Evolutionary conservation across 192 early-diverging fungal species (phyloP), one percentile per base, ranked within the genome.

Genomic region (Cetraspora pellucida): DNA sequence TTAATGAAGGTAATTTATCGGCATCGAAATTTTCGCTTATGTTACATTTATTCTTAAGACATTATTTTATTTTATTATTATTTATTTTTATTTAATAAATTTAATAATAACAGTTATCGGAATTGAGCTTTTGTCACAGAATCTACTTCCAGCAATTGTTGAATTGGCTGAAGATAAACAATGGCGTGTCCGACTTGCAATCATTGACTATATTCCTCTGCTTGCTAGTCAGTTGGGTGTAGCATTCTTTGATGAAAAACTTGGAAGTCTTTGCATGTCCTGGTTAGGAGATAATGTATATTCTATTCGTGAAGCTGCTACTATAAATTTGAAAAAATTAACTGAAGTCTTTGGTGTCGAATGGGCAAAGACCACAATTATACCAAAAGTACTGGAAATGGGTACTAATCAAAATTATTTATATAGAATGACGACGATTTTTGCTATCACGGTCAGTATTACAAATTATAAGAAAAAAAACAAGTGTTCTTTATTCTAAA

Each of bases 91-190:
- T 13, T 67, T 9, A 43, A 67, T 44, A 21, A 1, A 1, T 23
- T 21, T 46, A 21, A n/a, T 44, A 23, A 46, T n/a, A n/a, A 23
- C 30, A 69, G 94, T 94, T 59, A 98, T 99, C 79, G 98, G 98
- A 60, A 97, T 99, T 77, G 96, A 99, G 74, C 90, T 96, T 31
- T 87, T 99, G 46, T 98, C 98, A 50, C 97, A 98, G 78, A 96
- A 94, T 25, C 87, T 99, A 58, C 85, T 99, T 70, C 98, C 98
- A 10, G 98, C 98, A 14, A 97, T 99, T 80, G 93, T 99, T 45
- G 98, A 98, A 83, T 88, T 99, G 46, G 96, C 97, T 43, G 97
- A 99, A 85, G 98, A 99, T 84, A 98, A 98, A 87, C 98, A 99
- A 82, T 99, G 98, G 98, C 93, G 98, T 63, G 96, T 98, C 72